These are phyloP conservation scores for Lipomyces sp. DNA, from an alignment of 805 yeast genomes.

Conservation along the genomic window DNA sequence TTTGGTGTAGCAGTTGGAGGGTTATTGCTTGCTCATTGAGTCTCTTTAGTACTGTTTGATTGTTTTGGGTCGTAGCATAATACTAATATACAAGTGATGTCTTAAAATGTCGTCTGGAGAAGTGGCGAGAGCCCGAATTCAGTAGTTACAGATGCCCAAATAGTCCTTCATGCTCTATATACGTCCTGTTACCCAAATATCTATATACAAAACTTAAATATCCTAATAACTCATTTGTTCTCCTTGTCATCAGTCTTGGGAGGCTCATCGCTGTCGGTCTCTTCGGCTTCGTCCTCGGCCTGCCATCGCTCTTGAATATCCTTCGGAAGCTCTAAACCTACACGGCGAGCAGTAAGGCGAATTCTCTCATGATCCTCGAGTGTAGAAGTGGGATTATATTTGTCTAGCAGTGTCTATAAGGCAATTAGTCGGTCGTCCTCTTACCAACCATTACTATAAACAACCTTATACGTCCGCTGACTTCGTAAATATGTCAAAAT, in stretches of 20 bases:
- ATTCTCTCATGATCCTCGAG: conserved; percentile 80
- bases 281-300: conserved; percentile 22
- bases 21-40: not conserved
- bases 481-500: conserved; percentile 64
- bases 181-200: not conserved
- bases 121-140: not conserved
- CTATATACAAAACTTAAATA: conserved; percentile 9
- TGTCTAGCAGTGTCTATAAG: conserved; percentile 58
- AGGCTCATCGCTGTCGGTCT: not conserved
- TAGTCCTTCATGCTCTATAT: not conserved
- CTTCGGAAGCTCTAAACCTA: conserved; percentile 75
- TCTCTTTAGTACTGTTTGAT: not conserved
- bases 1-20: not conserved
- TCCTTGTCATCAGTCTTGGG: not conserved
- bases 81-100: conserved; percentile 1
- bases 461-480: conserved; percentile 77
- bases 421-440: not conserved
- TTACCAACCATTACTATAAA: not conserved
- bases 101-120: not conserved
- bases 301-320: conserved; percentile 33
- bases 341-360: conserved; percentile 78
- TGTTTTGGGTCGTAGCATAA: conserved; percentile 11
- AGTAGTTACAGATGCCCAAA: not conserved
- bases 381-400: conserved; percentile 84
- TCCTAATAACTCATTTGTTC: not conserved